phyloP scores from a whole-genome alignment of 163 green algal species.

The Prototheca wickerhamii region DNA sequence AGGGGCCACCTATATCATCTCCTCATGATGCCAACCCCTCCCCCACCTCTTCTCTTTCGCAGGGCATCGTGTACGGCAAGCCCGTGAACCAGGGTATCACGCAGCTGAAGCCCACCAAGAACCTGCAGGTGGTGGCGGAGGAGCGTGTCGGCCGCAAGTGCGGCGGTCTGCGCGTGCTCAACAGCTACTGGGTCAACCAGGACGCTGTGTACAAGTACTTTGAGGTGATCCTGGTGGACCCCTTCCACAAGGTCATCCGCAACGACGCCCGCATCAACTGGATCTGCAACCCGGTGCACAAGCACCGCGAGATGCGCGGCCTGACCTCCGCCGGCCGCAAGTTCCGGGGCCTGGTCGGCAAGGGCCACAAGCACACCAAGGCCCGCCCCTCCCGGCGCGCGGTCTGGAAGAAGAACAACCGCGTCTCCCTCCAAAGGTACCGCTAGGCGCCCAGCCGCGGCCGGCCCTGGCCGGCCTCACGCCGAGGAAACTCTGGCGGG shows the following conservation, averaged over 20 bases:
- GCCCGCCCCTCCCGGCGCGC: constrained; percentile 73
- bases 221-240: constrained; percentile 98
- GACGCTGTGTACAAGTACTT: constrained; percentile 99
- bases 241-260: constrained; percentile 71
- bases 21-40: neutral
- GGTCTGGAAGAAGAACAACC: constrained; percentile 89
- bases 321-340: constrained; percentile 89
- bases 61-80: constrained; percentile 98
- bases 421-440: constrained; percentile 66
- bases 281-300: constrained; percentile 95
- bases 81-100: constrained; percentile 94
- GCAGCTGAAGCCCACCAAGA: constrained; percentile 94
- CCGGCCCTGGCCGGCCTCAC: too few relatives aligned
- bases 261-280: constrained; percentile 96
- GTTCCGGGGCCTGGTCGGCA: constrained; percentile 85
- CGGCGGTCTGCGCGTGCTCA: constrained; percentile 92
- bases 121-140: constrained; percentile 88
- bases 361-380: constrained; percentile 89
- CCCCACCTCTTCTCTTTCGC: constrained; percentile 9
- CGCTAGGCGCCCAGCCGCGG: constrained; percentile 35
- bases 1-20: too few relatives aligned
- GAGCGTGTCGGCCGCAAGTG: constrained; percentile 91
- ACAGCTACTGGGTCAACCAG: constrained; percentile 99
- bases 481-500: too few relatives aligned
- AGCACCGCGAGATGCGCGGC: constrained; percentile 96